phyloP scores from a whole-genome alignment of 208 protist species.

The Leishmania aethiopica region DNA sequence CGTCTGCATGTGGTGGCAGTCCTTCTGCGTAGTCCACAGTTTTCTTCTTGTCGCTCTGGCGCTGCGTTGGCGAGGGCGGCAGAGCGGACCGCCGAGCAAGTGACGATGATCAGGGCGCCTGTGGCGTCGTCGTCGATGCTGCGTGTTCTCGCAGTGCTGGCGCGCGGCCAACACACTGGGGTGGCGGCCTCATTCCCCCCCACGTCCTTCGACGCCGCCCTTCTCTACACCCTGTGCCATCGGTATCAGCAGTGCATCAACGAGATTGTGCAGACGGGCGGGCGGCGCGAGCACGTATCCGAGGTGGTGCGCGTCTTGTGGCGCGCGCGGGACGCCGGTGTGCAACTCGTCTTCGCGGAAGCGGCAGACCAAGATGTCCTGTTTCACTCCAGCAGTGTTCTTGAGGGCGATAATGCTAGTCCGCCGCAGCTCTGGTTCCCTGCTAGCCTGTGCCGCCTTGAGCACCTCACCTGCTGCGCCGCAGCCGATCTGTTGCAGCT shows the following conservation, averaged over 20 bases:
- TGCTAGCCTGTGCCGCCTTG: neutral
- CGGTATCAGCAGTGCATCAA: slow-evolving; percentile 14
- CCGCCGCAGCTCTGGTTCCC: slow-evolving; percentile 5
- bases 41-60: neutral
- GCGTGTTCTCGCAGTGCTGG: slow-evolving; percentile 6
- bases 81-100: neutral
- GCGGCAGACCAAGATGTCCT: neutral
- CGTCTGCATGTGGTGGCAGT: slow-evolving; percentile 5
- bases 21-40: neutral
- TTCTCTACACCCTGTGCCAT: slow-evolving; percentile 10
- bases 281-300: neutral
- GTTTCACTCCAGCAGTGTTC: neutral
- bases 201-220: neutral
- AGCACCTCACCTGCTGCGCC: neutral
- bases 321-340: slow-evolving; percentile 11
- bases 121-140: slow-evolving; percentile 4
- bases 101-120: neutral
- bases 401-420: neutral
- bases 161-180: neutral
- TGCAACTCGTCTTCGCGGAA: slow-evolving; percentile 4
- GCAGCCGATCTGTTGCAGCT: slow-evolving; percentile 22
- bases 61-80: slow-evolving; percentile 1
- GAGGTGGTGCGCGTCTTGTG: slow-evolving; percentile 14
- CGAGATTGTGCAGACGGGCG: neutral
- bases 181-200: neutral